Conservation (phyloP, 768 basidiomycete genomes). For the Postia placenta region DNA sequence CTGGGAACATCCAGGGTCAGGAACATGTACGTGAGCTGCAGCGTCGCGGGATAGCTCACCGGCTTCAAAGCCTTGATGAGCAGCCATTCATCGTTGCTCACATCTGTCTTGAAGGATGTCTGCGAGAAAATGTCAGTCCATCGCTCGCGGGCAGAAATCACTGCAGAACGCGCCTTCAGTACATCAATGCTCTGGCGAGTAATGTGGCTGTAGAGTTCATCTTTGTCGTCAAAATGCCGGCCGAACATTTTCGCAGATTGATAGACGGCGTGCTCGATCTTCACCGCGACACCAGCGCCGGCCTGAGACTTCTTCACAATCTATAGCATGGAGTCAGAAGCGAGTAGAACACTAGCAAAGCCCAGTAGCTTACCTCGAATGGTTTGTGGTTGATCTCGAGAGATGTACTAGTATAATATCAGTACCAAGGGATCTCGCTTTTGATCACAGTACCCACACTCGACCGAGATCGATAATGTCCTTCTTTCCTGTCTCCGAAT, state of each 20-base stretch:
- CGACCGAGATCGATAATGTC: constrained; percentile 91
- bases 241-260: constrained; percentile 95
- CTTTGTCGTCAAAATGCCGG: constrained; percentile 93
- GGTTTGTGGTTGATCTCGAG: constrained; percentile 96
- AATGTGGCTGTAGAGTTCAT: constrained; percentile 87
- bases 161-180: constrained; percentile 59
- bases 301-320: constrained; percentile 89
- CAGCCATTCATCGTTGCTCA: constrained; percentile 87
- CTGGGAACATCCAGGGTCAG: constrained; percentile 16
- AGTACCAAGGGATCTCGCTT: neutral
- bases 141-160: neutral
- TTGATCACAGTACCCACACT: constrained; percentile 52
- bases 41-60: constrained; percentile 34
- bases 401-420: constrained; percentile 61
- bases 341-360: constrained; percentile 1
- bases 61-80: constrained; percentile 85
- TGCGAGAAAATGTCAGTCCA: constrained; percentile 26
- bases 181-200: constrained; percentile 93
- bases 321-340: no score
- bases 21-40: neutral
- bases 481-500: constrained; percentile 81
- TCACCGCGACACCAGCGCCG: constrained; percentile 96
- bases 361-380: constrained; percentile 53
- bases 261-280: constrained; percentile 97
- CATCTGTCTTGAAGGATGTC: constrained; percentile 85